Percentiles rank a stretch among this genome's conserved stretches.
Conservation (phyloP, 768 basidiomycete species). For the Xerocomus spinulosus region DNA sequence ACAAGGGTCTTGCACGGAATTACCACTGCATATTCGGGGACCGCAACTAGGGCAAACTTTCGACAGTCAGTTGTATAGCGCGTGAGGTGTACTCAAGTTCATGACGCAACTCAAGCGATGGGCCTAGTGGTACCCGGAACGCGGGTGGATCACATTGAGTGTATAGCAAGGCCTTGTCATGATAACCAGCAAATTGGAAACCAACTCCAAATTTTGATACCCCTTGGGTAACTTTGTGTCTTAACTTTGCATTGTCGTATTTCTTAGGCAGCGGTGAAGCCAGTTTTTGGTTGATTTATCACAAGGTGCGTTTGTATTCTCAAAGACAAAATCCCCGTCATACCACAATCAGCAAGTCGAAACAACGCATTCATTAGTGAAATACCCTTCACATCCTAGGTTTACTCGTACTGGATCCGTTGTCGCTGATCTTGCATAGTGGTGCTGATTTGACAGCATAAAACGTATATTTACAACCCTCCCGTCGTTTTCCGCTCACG, state of each 20-base stretch:
- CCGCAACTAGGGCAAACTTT: not conserved
- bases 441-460: conserved; percentile 2
- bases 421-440: conserved; percentile 9
- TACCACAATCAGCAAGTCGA: not conserved
- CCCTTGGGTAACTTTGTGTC: not conserved
- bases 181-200: conserved; percentile 9
- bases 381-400: no score
- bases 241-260: no score
- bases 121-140: no score
- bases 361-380: conserved; percentile 43
- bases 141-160: no score
- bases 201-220: conserved; percentile 16
- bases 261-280: no score
- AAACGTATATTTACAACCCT: conserved; percentile 7
- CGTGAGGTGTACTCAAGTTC: conserved; percentile 6
- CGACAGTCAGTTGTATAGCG: conserved; percentile 8
- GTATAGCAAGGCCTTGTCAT: no score
- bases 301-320: conserved; percentile 6
- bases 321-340: not conserved
- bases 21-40: no score
- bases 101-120: conserved; percentile 10
- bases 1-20: no score
- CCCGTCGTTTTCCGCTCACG: conserved; percentile 21
- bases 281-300: not conserved
- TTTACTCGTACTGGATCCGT: no score